Evolutionary conservation across 176 grass and related monocot genomes (phyloP).

Genomic region (Triticum timopheevii): DNA sequence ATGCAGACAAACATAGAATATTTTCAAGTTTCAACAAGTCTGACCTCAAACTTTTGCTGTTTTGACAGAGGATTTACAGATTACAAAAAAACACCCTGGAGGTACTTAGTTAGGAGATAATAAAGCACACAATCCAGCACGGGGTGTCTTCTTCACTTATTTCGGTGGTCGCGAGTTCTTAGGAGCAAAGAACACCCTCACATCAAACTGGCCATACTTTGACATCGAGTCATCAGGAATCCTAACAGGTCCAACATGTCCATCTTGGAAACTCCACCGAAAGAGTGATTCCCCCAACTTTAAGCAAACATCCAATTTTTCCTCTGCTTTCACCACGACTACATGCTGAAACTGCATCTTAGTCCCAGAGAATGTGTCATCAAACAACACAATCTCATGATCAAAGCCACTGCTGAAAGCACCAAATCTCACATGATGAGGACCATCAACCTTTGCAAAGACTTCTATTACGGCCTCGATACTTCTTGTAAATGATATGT

Average conservation of each 20-base stretch:
- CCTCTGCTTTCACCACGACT: background rate
- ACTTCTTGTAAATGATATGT: background rate
- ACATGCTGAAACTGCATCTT: background rate
- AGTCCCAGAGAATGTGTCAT: background rate
- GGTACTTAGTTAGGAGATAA: background rate
- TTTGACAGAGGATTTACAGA: background rate
- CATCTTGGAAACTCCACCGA: background rate
- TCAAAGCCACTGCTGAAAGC: slow-evolving; percentile 16
- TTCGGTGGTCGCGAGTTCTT: background rate
- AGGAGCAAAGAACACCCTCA: slow-evolving; percentile 16
- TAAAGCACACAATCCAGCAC: background rate
- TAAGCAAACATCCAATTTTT: background rate
- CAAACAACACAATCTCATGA: background rate
- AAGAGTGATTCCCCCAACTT: background rate
- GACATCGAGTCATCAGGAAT: background rate
- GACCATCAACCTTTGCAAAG: background rate
- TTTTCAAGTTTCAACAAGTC: background rate
- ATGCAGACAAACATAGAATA: background rate
- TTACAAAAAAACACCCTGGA: background rate
- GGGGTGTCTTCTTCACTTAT: background rate
- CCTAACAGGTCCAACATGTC: background rate
- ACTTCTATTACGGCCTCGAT: background rate
- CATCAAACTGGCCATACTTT: background rate
- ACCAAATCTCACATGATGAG: background rate
- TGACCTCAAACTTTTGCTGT: background rate